Conservation (phyloP, 2,329 filamentous ascomycete species). For the Balansia obtecta region DNA sequence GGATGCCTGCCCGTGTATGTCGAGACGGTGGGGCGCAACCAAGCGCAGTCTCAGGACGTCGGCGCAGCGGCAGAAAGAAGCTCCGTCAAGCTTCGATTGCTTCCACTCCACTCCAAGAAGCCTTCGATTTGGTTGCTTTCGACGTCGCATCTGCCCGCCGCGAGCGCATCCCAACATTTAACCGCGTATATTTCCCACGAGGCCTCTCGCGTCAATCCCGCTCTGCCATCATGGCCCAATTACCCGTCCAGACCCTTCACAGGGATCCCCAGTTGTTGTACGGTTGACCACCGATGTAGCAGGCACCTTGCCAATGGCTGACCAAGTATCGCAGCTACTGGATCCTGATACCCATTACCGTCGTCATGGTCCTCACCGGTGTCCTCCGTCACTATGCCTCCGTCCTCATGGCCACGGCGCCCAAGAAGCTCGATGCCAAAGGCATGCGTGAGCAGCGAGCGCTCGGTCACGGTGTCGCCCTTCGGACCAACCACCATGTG, state of each 20-base stretch:
- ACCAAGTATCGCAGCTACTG: slow-evolving; percentile 59
- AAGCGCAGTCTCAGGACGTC: neutral
- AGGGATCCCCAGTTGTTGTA: slow-evolving; percentile 97
- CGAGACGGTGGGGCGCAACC: neutral
- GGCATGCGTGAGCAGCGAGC: slow-evolving; percentile 77
- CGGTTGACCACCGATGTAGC: slow-evolving; percentile 20
- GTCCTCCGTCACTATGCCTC: slow-evolving; percentile 93
- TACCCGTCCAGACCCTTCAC: slow-evolving; percentile 88
- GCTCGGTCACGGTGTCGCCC: slow-evolving; percentile 70
- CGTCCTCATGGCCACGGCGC: slow-evolving; percentile 73
- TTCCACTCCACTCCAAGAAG: neutral
- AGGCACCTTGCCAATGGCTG: neutral
- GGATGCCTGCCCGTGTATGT: neutral
- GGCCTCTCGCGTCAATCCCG: slow-evolving; percentile 1
- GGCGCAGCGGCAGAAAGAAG: neutral
- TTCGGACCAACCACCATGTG: slow-evolving; percentile 71
- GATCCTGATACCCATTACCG: slow-evolving; percentile 94
- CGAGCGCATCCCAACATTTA: neutral
- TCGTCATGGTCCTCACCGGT: slow-evolving; percentile 96
- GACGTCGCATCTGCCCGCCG: slow-evolving; percentile 1
- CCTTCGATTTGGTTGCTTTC: neutral
- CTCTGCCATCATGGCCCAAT: slow-evolving; percentile 57
- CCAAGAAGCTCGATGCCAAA: slow-evolving; percentile 68
- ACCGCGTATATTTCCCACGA: neutral
- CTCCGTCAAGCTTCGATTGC: neutral